Base-by-base conservation (phyloP, 2,329 filamentous ascomycete species). In the Paramyrothecium roridum region DNA sequence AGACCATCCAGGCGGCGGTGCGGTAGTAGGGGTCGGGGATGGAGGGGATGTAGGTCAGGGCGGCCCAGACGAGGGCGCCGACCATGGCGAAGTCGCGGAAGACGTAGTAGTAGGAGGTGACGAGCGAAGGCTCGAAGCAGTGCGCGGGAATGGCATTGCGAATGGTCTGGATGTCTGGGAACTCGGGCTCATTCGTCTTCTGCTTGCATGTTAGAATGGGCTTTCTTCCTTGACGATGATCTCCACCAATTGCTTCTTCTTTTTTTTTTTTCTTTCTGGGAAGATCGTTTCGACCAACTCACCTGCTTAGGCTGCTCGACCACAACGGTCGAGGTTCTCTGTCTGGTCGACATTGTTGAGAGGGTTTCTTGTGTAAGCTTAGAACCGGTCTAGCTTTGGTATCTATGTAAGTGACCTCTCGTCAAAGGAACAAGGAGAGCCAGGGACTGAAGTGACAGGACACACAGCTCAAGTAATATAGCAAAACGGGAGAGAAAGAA, bases 51-150 rank as follows among this genome's bases (percentile, higher is more conserved):
- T 78, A 81, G 56, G 75, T 79, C 51, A 83, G 69, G 23, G 80
- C 81, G 21, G 73, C 74, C 66, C 75, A 83, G 63, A 73, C 74
- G 52, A 86, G 74, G 46, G 69, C 67, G 22, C 67, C 66, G 57
- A 79, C 76, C 67, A 83, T 76, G 63, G 74, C 58, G 56, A 81
- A 68, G 68, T 87, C 84, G 57, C 84, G 80, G 58, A 76, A 70
- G 59, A 86, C 72, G 67, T 87, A 87, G 64, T 73, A 71, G 63
- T 82, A 70, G 8, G 82, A 85, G 34, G 70, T 76, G 60, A 72
- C 58, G 50, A 77, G 73, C 26, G 80, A 80, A 3, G 81, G 80
- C 66, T 83, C 67, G 71, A 87, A 86, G 76, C 84, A 87, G 66
- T 86, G 78, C 17, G 77, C 70, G 23, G 84, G 84, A 59, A 87